Conservation (phyloP, 208 protist species). For the Trypanosoma theileri region DNA sequence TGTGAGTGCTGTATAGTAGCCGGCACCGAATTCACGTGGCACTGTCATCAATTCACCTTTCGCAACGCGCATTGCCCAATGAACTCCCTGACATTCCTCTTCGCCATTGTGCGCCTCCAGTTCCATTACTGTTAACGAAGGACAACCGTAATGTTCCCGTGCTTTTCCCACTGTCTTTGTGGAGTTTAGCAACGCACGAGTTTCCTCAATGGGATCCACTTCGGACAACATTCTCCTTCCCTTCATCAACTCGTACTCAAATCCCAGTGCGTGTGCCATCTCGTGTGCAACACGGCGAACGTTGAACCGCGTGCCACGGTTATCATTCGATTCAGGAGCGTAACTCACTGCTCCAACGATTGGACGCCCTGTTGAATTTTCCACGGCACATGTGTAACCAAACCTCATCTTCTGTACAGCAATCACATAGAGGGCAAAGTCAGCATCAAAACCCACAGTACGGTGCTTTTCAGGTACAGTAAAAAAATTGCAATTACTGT, state of each 20-base stretch:
- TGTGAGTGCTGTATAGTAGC: conserved; percentile 28
- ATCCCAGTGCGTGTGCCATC: conserved; percentile 72
- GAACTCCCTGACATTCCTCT: conserved; percentile 23
- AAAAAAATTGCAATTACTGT: conserved; percentile 1
- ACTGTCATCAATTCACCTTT: conserved; percentile 31
- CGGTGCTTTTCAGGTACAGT: conserved; percentile 15
- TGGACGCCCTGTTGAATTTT: conserved; percentile 22
- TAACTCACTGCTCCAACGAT: conserved; percentile 45
- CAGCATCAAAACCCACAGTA: conserved; percentile 9
- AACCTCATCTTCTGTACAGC: conserved; percentile 10
- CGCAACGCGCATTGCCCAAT: conserved; percentile 32
- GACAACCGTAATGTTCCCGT: conserved; percentile 22
- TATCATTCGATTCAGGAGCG: conserved; percentile 30
- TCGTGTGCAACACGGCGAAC: conserved; percentile 49
- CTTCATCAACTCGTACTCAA: background rate
- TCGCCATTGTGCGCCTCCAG: conserved; percentile 29
- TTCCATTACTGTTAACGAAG: conserved; percentile 23
- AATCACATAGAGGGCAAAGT: conserved; percentile 27
- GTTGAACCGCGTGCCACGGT: conserved; percentile 10
- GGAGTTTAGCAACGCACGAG: conserved; percentile 5
- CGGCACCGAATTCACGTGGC: background rate
- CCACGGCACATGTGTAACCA: conserved; percentile 35
- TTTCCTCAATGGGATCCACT: no score
- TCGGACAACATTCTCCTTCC: background rate
- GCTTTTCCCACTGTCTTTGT: conserved; percentile 1